These are phyloP conservation scores for Didymella segeticola DNA, from an alignment of 2,329 filamentous ascomycete species.

Conservation along the genomic window DNA sequence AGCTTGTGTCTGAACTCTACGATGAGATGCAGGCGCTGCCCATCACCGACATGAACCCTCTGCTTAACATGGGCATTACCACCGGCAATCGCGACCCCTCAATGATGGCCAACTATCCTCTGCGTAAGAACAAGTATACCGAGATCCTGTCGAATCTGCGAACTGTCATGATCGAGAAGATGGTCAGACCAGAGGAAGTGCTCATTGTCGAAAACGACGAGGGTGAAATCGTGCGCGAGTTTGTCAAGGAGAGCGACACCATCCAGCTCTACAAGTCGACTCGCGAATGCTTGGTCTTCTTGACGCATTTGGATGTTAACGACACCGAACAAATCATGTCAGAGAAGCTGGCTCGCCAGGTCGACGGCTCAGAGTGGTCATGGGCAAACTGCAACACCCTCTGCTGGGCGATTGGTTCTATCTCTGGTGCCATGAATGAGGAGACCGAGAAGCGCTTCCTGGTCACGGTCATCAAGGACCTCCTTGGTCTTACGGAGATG, in stretches of 20 bases:
- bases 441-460: constrained; percentile 98
- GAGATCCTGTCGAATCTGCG: constrained; percentile 93
- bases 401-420: constrained; percentile 99
- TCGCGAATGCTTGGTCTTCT: constrained; percentile 92
- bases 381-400: constrained; percentile 99
- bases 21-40: constrained; percentile 98
- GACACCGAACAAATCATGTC: constrained; percentile 99
- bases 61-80: constrained; percentile 78
- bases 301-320: constrained; percentile 95
- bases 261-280: constrained; percentile 99
- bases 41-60: constrained; percentile 88
- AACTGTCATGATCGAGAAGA: constrained; percentile 99
- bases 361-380: constrained; percentile 96
- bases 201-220: constrained; percentile 99
- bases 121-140: constrained; percentile 97
- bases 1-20: constrained; percentile 95
- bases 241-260: constrained; percentile 98
- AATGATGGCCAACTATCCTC: constrained; percentile 85
- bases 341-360: constrained; percentile 93
- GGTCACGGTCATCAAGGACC: constrained; percentile 97
- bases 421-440: constrained; percentile 98
- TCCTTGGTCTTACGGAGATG: constrained; percentile 96
- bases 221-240: constrained; percentile 97
- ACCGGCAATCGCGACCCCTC: constrained; percentile 83
- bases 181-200: constrained; percentile 98